Conservation (phyloP, 2,329 filamentous ascomycete species). For the Arachnopeziza araneosa region DNA sequence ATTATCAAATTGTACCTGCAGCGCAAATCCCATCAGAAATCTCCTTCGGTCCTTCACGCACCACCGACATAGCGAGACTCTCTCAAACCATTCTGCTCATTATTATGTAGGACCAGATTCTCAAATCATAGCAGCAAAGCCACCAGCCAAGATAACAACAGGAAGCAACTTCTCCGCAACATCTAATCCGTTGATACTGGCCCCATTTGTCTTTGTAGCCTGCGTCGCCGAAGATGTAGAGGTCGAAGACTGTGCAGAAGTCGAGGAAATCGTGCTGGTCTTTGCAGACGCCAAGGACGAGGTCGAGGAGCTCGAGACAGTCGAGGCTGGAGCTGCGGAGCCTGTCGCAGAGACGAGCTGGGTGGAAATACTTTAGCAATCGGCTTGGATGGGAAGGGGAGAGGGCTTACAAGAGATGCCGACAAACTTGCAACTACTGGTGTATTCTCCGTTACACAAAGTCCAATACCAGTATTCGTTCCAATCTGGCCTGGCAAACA, state of each 20-base stretch:
- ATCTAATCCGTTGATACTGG: background rate
- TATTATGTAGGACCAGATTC: background rate
- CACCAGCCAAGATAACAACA: conserved; percentile 1
- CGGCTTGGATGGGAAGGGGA: background rate
- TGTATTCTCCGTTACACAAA: conserved; percentile 3
- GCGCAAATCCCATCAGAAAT: background rate
- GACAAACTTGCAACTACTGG: conserved; percentile 5
- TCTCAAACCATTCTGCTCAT: background rate
- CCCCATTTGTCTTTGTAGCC: background rate
- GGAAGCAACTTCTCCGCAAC: background rate
- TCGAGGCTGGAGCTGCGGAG: background rate
- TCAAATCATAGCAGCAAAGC: background rate
- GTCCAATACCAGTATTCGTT: conserved; percentile 2
- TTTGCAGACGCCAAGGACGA: background rate
- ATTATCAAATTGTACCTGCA: background rate
- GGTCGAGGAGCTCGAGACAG: background rate
- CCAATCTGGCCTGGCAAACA: conserved; percentile 9
- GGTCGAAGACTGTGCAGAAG: background rate
- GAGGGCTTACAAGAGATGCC: background rate
- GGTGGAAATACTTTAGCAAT: background rate
- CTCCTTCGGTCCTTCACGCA: background rate
- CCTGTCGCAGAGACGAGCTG: background rate
- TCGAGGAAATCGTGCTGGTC: background rate
- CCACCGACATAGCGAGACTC: background rate
- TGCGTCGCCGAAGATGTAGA: background rate